Conservation (phyloP, 108 stramenopile genomes). For the Ochromonas danica region DNA sequence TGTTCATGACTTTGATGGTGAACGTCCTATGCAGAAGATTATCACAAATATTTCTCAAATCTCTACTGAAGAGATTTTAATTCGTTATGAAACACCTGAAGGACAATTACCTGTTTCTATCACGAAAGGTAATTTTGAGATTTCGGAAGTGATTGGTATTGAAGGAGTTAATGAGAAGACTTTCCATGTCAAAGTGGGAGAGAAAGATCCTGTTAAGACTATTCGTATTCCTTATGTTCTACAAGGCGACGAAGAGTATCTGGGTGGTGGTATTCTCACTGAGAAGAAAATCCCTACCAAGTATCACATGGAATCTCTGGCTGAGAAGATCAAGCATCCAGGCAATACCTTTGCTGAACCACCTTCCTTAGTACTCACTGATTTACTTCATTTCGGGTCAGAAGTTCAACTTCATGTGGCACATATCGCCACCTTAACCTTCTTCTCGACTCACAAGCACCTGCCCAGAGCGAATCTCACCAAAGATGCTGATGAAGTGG, state of each 20-base stretch:
- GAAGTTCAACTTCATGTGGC: slow-evolving; percentile 61
- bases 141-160: slow-evolving; percentile 22
- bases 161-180: not conserved
- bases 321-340: slow-evolving; percentile 50
- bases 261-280: slow-evolving; percentile 6
- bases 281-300: slow-evolving; percentile 31
- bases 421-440: slow-evolving; percentile 52
- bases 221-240: not conserved
- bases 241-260: not conserved
- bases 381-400: slow-evolving; percentile 56
- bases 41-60: slow-evolving; percentile 51
- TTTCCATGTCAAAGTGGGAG: slow-evolving; percentile 38
- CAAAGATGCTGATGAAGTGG: slow-evolving; percentile 20
- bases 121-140: slow-evolving; percentile 37
- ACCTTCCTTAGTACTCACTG: slow-evolving; percentile 42
- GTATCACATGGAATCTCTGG: slow-evolving; percentile 38
- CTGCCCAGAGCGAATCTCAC: slow-evolving; percentile 47
- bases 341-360: not conserved
- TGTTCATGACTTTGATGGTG: slow-evolving; percentile 54
- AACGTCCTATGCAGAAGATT: slow-evolving; percentile 51
- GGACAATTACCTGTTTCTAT: not conserved
- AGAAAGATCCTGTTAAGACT: slow-evolving; percentile 5
- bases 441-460: slow-evolving; percentile 46
- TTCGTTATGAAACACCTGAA: slow-evolving; percentile 22
- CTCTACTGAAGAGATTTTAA: slow-evolving; percentile 45